A percentile compares a stretch with the other conserved stretches of the same genome.
phyloP scores from a whole-genome alignment of 2,329 filamentous ascomycete genomes.

The Remersonia thermophila region DNA sequence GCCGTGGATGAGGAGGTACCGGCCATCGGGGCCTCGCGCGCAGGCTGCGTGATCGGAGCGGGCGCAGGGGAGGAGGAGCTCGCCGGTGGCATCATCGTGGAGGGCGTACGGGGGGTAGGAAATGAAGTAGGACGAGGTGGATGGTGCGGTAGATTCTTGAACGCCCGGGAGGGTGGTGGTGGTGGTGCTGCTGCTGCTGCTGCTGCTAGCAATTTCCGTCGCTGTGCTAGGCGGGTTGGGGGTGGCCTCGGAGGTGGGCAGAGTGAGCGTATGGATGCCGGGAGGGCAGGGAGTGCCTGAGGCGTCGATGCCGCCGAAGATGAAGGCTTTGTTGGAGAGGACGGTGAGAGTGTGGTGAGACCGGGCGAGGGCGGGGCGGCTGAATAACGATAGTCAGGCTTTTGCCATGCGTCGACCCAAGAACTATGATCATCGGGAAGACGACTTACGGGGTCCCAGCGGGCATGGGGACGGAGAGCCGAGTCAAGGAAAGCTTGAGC shows the following conservation, averaged over 20 bases:
- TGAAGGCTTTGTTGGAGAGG: slow-evolving; percentile 30
- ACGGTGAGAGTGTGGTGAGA: slow-evolving; percentile 39
- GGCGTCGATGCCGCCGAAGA: slow-evolving; percentile 11
- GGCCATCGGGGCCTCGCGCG: slow-evolving; percentile 17
- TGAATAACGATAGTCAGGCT: too few species aligned
- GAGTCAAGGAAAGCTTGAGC: slow-evolving; percentile 36
- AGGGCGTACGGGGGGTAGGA: slow-evolving; percentile 22
- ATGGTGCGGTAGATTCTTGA: slow-evolving; percentile 14
- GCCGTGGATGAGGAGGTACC: slow-evolving; percentile 25
- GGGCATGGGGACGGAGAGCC: slow-evolving; percentile 29
- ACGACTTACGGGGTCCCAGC: slow-evolving; percentile 21
- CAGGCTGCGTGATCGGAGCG: slow-evolving; percentile 26
- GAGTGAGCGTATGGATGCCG: slow-evolving; percentile 38
- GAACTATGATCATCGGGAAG: too few species aligned
- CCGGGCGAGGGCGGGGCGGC: slow-evolving; percentile 28
- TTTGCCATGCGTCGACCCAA: too few species aligned
- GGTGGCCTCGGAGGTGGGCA: slow-evolving; percentile 23
- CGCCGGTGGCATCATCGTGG: slow-evolving; percentile 18
- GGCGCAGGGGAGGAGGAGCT: slow-evolving; percentile 21
- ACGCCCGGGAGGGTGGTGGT: not conserved
- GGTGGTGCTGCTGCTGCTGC: not conserved
- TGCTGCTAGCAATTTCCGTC: too few species aligned
- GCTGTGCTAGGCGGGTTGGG: slow-evolving; percentile 2
- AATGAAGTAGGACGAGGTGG: slow-evolving; percentile 16
- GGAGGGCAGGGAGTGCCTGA: slow-evolving; percentile 31